Evolutionary conservation across 164 flowering plant genomes (phyloP), one percentile per base, ranked within the genome.

Genomic region (grape (Vitis vinifera)): DNA sequence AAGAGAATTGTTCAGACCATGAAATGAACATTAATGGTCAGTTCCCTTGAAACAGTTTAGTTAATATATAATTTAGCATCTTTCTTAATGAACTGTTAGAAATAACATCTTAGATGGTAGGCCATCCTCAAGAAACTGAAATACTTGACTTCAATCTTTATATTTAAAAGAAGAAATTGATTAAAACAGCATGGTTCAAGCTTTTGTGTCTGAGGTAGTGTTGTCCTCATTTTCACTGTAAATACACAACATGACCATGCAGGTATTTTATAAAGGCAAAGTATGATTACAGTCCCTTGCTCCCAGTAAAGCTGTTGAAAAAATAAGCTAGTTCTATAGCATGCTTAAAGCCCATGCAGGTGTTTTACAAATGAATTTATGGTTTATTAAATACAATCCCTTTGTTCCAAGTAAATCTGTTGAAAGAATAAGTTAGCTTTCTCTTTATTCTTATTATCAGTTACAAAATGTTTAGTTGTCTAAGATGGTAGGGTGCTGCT

Each of bases 1-100:
- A 86, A 63, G 86, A 81, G 69, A 85, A 78, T 37, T n/a, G 58
- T 29, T 59, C 62, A 30, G 68, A 61, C 68, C 71, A 67, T 12
- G 76, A 72, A 51, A 59, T 70, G 31, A 68, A 76, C 71, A 62
- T 27, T 23, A 67, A 59, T 69, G 88, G 92, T 31, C 44, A 31
- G 44, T 31, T 31, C 44, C 44, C 44, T 31, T 31, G 27, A 23
- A 31, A n/a, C 51, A 14, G 16, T 6, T 53, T 16, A 62, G 65
- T 62, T 13, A 62, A 15, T 44, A 16, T 23, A n/a, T 62, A 11
- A 62, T 62, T 61, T 12, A 37, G 9, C 50, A 61, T 61, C 23
- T 17, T 17, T 13, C 2, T 31, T 31, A 31, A 31, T 31, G 44
- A 31, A 31, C 44, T 31, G 44, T 31, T 31, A 31, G 5, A 31